A percentile compares a stretch with the other conserved stretches of the same genome.
These are phyloP conservation scores for Hansenula sp. DNA, from an alignment of 1,139 yeast genomes.

Conservation along the genomic window DNA sequence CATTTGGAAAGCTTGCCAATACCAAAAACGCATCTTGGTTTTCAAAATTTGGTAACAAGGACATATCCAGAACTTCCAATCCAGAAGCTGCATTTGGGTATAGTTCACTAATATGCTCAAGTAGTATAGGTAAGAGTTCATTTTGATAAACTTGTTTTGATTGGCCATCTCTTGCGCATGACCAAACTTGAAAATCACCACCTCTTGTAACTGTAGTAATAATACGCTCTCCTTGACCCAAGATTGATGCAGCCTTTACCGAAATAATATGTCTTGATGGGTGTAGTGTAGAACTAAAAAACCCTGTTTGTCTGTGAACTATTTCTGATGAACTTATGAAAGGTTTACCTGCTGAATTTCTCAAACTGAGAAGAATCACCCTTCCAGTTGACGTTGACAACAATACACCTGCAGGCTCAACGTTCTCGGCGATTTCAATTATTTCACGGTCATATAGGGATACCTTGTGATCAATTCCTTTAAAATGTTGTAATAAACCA, in stretches of 20 bases:
- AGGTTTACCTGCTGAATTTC: conserved; percentile 70
- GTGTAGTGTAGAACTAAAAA: conserved; percentile 23
- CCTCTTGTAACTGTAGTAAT: conserved; percentile 34
- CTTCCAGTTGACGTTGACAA: conserved; percentile 71
- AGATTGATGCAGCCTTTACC: conserved; percentile 50
- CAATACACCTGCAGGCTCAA: conserved; percentile 74
- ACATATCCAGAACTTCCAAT: conserved; percentile 50
- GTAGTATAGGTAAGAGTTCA: conserved; percentile 30
- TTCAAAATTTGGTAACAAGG: conserved; percentile 26
- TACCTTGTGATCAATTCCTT: conserved; percentile 32
- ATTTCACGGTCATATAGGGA: conserved; percentile 46
- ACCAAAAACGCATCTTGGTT: conserved; percentile 42
- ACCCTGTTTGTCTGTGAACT: conserved; percentile 28
- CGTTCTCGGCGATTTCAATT: conserved; percentile 52
- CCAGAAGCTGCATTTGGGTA: conserved; percentile 38
- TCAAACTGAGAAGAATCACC: conserved; percentile 55
- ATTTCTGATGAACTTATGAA: conserved; percentile 18
- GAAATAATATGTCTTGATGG: conserved; percentile 49
- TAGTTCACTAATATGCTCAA: conserved; percentile 34
- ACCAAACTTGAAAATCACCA: conserved; percentile 44
- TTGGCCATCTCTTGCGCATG: conserved; percentile 40
- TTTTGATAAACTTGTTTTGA: conserved; percentile 32
- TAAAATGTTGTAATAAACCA: conserved; percentile 44
- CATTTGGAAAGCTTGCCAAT: conserved; percentile 38
- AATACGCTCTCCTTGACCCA: conserved; percentile 49